Evolutionary conservation across 345 rosid species (phyloP).

Genomic region (Eucalyptus melliodora): DNA sequence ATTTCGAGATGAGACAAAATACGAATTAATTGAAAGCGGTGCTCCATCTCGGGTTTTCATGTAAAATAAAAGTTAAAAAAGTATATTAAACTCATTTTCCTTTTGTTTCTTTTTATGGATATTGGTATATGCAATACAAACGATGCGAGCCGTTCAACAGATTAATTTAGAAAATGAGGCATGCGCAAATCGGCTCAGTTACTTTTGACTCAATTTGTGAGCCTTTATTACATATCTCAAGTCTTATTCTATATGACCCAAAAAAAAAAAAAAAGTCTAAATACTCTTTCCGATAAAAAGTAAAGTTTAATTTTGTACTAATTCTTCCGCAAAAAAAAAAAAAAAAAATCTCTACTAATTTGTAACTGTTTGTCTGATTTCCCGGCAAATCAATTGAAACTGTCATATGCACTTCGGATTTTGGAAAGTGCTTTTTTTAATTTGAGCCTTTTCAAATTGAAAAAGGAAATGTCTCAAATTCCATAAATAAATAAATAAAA

Average conservation of each 20-base stretch:
- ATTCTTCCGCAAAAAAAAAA: too few relatives aligned
- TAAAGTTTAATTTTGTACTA: too few relatives aligned
- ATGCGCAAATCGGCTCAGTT: not conserved
- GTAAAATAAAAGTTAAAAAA: not conserved
- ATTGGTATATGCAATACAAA: not conserved
- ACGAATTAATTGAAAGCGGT: not conserved
- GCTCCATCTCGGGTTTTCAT: not conserved
- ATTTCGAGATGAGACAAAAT: too few relatives aligned
- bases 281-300: too few relatives aligned
- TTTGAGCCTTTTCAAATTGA: not conserved
- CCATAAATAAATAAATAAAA: not conserved
- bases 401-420: too few relatives aligned
- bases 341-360: too few relatives aligned
- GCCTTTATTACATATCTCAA: not conserved
- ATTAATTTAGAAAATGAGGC: not conserved
- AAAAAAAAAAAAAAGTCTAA: too few relatives aligned
- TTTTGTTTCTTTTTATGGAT: not conserved
- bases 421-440: not conserved
- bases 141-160: not conserved
- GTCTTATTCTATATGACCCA: too few relatives aligned
- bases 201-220: too few relatives aligned
- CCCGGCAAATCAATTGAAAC: too few relatives aligned
- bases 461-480: not conserved
- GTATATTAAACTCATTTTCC: not conserved
- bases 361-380: accelerated